Conservation (phyloP, 2,329 filamentous ascomycete species). For the Fusarium tupiense region DNA sequence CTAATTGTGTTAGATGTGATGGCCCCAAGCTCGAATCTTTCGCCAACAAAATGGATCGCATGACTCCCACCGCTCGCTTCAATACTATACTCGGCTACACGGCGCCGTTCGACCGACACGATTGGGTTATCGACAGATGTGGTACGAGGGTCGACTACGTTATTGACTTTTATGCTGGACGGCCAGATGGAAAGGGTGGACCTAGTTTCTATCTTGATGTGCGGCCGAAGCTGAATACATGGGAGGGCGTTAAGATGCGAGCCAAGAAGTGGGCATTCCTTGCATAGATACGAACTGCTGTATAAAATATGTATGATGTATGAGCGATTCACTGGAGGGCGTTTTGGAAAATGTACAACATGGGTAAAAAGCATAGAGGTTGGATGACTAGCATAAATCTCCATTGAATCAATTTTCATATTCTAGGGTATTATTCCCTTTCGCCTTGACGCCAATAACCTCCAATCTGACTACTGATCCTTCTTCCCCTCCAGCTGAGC, state of each 20-base stretch:
- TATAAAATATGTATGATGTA: constrained; percentile 34
- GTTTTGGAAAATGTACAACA: constrained; percentile 43
- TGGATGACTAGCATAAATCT: constrained; percentile 30
- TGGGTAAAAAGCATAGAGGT: constrained; percentile 3
- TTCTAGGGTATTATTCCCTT: constrained; percentile 1
- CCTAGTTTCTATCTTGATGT: constrained; percentile 75
- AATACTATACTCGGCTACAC: constrained; percentile 90
- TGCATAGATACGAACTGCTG: constrained; percentile 46
- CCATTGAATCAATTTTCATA: constrained; percentile 28
- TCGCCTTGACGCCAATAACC: not conserved
- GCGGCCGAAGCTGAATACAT: constrained; percentile 73
- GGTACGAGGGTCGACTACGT: constrained; percentile 89
- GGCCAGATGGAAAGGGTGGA: constrained; percentile 51
- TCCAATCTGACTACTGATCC: constrained; percentile 23
- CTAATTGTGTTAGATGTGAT: constrained; percentile 58
- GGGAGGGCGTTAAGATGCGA: constrained; percentile 76
- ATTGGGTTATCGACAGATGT: constrained; percentile 96
- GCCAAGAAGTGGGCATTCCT: constrained; percentile 61
- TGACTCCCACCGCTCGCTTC: constrained; percentile 85
- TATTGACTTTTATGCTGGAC: constrained; percentile 95
- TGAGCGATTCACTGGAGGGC: constrained; percentile 30
- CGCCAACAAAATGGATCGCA: constrained; percentile 71
- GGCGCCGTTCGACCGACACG: constrained; percentile 92
- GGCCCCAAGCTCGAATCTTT: constrained; percentile 88
- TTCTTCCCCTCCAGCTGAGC: constrained; percentile 40